These are phyloP conservation scores for Drosera spatulata DNA, from an alignment of 179 eudicot species.

Conservation along the genomic window DNA sequence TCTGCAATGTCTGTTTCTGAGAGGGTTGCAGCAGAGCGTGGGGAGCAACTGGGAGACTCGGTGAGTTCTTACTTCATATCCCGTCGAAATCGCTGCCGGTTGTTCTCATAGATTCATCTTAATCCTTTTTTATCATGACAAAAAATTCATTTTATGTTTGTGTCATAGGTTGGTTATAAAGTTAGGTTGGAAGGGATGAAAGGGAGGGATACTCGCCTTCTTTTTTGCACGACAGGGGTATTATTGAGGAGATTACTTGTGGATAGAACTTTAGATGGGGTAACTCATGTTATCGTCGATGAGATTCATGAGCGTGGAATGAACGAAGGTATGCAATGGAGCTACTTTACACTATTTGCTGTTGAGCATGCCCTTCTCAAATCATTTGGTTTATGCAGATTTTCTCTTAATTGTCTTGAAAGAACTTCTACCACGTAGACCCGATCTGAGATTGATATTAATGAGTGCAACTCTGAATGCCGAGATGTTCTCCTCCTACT, in stretches of 20 bases:
- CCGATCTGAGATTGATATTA: conserved; percentile 64
- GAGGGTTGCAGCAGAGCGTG: conserved; percentile 77
- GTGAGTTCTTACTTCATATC: conserved; percentile 29
- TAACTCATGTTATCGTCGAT: conserved; percentile 77
- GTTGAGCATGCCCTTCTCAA: neutral
- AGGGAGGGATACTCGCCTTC: conserved; percentile 77
- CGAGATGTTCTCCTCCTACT: conserved; percentile 69
- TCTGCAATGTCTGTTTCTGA: conserved; percentile 83
- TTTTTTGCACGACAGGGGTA: conserved; percentile 80
- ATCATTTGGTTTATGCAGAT: conserved; percentile 29
- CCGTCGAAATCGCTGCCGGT: neutral
- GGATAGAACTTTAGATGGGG: conserved; percentile 65
- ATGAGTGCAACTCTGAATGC: conserved; percentile 92
- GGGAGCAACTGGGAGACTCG: conserved; percentile 80
- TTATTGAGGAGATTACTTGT: conserved; percentile 65
- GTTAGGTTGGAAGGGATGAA: conserved; percentile 81
- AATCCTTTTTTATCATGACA: too few relatives aligned
- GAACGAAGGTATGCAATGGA: conserved; percentile 55
- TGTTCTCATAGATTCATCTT: too few relatives aligned
- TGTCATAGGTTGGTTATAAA: conserved; percentile 68
- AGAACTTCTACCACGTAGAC: conserved; percentile 65
- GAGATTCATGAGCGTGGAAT: conserved; percentile 91
- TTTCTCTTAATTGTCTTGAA: conserved; percentile 73
- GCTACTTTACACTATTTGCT: neutral
- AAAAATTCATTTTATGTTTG: too few relatives aligned